Evolutionary conservation across 2,329 filamentous ascomycete genomes (phyloP).

Genomic region (Acephala macrosclerotiorum): DNA sequence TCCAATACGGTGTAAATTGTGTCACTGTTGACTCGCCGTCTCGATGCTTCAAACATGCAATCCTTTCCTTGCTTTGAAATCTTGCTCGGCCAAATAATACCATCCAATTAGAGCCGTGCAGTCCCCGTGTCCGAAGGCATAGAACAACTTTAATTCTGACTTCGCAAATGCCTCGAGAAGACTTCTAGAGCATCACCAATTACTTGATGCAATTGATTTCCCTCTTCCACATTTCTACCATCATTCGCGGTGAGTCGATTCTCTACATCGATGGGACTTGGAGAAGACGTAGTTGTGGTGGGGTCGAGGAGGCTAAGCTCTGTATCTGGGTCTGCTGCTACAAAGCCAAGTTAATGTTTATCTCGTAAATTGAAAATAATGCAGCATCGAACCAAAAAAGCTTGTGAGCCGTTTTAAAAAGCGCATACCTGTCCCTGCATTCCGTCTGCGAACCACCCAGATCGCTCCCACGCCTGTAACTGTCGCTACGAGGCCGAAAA

Average conservation of each 20-base stretch:
- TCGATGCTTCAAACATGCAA: too few relatives aligned
- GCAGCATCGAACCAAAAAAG: too few relatives aligned
- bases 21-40: too few relatives aligned
- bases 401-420: too few relatives aligned
- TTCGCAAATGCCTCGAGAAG: slow-evolving; percentile 20
- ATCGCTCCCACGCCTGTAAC: slow-evolving; percentile 4
- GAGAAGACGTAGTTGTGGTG: neutral
- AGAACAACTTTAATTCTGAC: neutral
- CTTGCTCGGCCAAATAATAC: too few relatives aligned
- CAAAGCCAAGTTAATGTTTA: neutral
- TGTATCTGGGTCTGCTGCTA: slow-evolving; percentile 6
- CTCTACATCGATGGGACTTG: neutral
- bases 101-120: too few relatives aligned
- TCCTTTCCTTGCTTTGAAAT: too few relatives aligned
- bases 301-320: slow-evolving; percentile 5
- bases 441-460: neutral
- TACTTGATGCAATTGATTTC: slow-evolving; percentile 6
- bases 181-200: slow-evolving; percentile 16
- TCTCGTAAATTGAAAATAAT: neutral
- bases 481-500: slow-evolving; percentile 11
- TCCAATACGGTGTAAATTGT: too few relatives aligned
- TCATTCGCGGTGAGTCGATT: neutral
- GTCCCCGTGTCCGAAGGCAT: too few relatives aligned
- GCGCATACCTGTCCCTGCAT: neutral
- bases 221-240: neutral